Evolutionary conservation across 2,329 filamentous ascomycete genomes (phyloP), one percentile per base, ranked within the genome.

Genomic region (Fusarium setosum): DNA sequence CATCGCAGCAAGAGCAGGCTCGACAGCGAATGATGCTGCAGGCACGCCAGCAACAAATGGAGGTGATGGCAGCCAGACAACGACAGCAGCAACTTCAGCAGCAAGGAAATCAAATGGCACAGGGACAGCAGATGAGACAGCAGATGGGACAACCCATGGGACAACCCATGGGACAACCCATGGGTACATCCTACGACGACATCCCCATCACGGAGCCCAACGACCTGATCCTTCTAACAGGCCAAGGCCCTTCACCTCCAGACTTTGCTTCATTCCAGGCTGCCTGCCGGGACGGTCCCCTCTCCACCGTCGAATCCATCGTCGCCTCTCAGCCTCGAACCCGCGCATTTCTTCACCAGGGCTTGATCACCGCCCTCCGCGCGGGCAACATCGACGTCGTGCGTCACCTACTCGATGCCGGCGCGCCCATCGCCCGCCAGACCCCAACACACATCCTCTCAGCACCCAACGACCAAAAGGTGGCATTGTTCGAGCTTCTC

Each of bases 401-500:
- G 4, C 65, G 32, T 4, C 38, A 45, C 7, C 37, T 71, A 6
- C 56, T 71, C 6, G 38, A 35, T 1, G 20, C 23, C 4, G 63
- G 68, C 1, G 56, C 66, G 4, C 68, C 68, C 3, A 58, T 71
- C 15, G 23, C 48, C 15, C 57, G 52, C 12, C 13, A 18, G 7
- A 61, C 66, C 0, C 56, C 68, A 11, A 10, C 12, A 0, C 17
- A 50, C 5, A 31, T 63, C 13, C 47, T 71, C 13, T 42, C 18
- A 3, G 56, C 68, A 2, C 60, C 65, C 5, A 5, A 10, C 7
- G 15, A 51, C 4, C 37, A 38, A 6, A 50, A 48, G n/a, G 60
- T 60, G 2, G 9, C 49, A 2, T 17, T 71, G 1, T 71, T 71
- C 2, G 60, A 68, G 11, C 18, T 50, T 9, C 40, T 71, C 8